Conservation (phyloP, 2,329 filamentous ascomycete species). For the Chaetomium sp. region DNA sequence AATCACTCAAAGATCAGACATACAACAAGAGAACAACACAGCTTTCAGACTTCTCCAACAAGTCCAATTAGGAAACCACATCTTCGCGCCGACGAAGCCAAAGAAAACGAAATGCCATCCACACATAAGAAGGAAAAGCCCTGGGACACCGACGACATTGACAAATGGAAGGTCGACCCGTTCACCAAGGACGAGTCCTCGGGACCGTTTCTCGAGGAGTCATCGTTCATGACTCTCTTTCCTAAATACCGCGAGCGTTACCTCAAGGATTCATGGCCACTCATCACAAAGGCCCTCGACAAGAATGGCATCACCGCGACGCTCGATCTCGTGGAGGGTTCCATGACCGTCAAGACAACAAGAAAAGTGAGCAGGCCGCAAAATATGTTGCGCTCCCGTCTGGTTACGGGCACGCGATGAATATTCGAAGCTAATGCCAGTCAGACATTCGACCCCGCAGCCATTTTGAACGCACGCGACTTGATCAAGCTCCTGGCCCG, state of each 20-base stretch:
- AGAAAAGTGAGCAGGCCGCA: constrained; percentile 52
- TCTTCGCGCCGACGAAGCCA: background rate
- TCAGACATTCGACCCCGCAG: constrained; percentile 76
- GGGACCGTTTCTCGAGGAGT: constrained; percentile 88
- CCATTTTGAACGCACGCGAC: constrained; percentile 89
- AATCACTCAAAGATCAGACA: background rate
- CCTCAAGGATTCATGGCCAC: constrained; percentile 85
- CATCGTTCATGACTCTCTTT: constrained; percentile 79
- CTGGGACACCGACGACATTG: constrained; percentile 94
- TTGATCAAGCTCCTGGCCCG: constrained; percentile 87
- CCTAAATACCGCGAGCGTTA: constrained; percentile 97
- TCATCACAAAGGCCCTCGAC: constrained; percentile 80
- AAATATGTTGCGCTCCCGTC: constrained; percentile 29
- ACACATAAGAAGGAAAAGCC: constrained; percentile 86
- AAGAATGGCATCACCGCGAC: constrained; percentile 85
- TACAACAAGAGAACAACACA: no score
- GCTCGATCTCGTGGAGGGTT: constrained; percentile 89
- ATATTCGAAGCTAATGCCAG: background rate
- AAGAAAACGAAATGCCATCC: constrained; percentile 59
- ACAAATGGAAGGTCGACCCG: constrained; percentile 89
- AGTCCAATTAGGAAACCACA: background rate
- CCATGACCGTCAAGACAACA: constrained; percentile 95
- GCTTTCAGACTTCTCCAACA: background rate
- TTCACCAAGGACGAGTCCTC: constrained; percentile 69
- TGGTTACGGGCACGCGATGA: no score